Evolutionary conservation across 805 yeast genomes (phyloP), one percentile per base, ranked within the genome.

Genomic region (Metschnikowia arizonensis): DNA sequence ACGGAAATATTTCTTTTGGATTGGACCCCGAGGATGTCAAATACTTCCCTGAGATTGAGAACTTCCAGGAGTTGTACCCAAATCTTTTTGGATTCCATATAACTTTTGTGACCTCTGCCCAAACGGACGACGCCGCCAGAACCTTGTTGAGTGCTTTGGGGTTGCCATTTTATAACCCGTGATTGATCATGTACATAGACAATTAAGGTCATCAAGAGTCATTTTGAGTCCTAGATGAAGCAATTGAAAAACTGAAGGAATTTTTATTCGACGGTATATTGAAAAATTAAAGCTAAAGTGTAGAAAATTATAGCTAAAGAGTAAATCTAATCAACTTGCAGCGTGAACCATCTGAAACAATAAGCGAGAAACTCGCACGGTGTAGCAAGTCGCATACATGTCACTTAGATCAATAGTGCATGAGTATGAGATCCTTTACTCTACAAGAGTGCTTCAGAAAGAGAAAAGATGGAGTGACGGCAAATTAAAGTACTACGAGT

Each of bases 1-100:
- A 74, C 58, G 99, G 99, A 47, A 86, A 88, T 63, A 77, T 95
- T 47, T 77, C 93, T 8, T 82, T 93, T 60, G 97, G 97, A 36
- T 66, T 93, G 55, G 79, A 78, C 33, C 81, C 87, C 2, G 87
- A 84, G 44, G 88, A 87, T 57, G 79, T 86, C 42, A 81, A 79
- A 57, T 76, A 75, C 60, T 93, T 93, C 77, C 99, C 99, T 2
- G 99, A 93, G 67, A 81, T 93, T 50, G 96, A 90, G 61, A 79
- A 83, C 47, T 88, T 85, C 66, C 88, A 83, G 62, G 98, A 91
- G 63, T 71, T 85, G 52, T 93, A 91, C 87, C 90, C 96, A 31
- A 79, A 74, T 52, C 80, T 89, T 25, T 88, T 82, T 61, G 97
- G 97, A 47, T 76, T 91, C 74, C 85, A 88, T 61, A 74, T 93